Percentiles rank a stretch among this genome's conserved stretches.
Evolutionary conservation across 371 early-diverging fungal species (phyloP).

Genomic region (Capniomyces stellatus): DNA sequence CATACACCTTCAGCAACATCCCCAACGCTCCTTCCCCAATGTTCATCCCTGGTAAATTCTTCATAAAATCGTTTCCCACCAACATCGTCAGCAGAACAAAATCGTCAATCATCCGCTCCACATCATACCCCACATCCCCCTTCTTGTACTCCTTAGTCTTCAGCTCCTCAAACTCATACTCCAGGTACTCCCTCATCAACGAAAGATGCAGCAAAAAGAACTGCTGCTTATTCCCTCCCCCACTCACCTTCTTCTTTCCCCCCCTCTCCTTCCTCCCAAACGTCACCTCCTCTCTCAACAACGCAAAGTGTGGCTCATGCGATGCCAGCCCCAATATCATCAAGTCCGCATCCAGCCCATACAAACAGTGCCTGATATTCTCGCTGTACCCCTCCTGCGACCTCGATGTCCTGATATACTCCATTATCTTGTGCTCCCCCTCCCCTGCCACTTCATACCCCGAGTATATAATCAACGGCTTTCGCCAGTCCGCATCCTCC

Average conservation of each 20-base stretch:
- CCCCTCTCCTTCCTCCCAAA: conserved; percentile 31
- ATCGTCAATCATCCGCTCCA: conserved; percentile 93
- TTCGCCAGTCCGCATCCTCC: conserved; percentile 76
- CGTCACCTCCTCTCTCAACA: conserved; percentile 88
- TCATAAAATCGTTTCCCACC: conserved; percentile 98
- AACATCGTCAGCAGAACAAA: conserved; percentile 87
- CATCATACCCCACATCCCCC: conserved; percentile 37
- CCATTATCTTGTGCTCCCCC: conserved; percentile 99
- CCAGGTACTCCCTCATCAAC: conserved; percentile 78
- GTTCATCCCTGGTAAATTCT: conserved; percentile 84
- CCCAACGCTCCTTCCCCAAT: conserved; percentile 87
- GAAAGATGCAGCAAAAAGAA: conserved; percentile 72
- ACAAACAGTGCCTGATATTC: conserved; percentile 86
- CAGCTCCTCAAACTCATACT: conserved; percentile 50
- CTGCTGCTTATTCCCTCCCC: not conserved
- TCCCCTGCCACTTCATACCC: conserved; percentile 97
- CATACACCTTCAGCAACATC: conserved; percentile 70
- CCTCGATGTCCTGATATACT: conserved; percentile 78
- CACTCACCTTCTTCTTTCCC: not conserved
- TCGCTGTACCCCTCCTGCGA: conserved; percentile 59
- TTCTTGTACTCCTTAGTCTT: conserved; percentile 15
- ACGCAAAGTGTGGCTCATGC: conserved; percentile 89
- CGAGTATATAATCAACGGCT: conserved; percentile 80
- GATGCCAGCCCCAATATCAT: conserved; percentile 93
- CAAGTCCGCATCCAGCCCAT: conserved; percentile 97